Percentiles rank a stretch among this genome's conserved stretches.
These are phyloP conservation scores for Eimeria acervulina DNA, from an alignment of 169 alveolate species.

Conservation along the genomic window DNA sequence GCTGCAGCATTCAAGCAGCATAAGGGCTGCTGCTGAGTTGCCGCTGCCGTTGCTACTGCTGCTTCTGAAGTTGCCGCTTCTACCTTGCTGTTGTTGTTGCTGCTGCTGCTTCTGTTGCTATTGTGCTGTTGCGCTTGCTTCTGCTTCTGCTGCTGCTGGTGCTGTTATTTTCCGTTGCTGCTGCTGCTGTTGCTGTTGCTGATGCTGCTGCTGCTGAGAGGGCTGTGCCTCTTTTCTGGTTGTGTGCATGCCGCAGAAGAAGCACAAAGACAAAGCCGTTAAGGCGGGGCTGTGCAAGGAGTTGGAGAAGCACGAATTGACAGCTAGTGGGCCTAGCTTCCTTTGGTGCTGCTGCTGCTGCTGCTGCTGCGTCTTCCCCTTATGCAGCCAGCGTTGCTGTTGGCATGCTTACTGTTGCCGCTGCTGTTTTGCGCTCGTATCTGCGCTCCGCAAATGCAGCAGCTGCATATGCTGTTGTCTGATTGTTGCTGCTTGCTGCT, in stretches of 20 bases:
- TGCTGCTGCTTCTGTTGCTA: not conserved
- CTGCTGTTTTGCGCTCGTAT: not conserved
- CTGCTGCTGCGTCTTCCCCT: not conserved
- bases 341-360: not conserved
- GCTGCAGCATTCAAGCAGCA: not conserved
- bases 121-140: not conserved
- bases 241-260: conserved; percentile 62
- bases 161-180: no score
- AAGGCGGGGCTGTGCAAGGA: conserved; percentile 13
- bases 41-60: not conserved
- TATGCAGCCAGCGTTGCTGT: not conserved
- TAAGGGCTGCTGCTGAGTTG: not conserved
- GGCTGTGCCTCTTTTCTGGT: not conserved
- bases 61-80: no score
- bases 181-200: conserved; percentile 1
- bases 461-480: not conserved
- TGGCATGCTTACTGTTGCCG: not conserved
- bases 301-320: conserved; percentile 25
- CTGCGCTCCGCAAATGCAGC: not conserved
- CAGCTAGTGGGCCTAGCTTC: not conserved
- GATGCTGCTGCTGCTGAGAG: not conserved
- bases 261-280: conserved; percentile 45
- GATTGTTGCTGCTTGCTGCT: conserved; percentile 11
- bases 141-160: not conserved
- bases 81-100: no score